phyloP scores from a whole-genome alignment of 192 early-diverging fungal genomes.

The Gamsiella multidivaricata region DNA sequence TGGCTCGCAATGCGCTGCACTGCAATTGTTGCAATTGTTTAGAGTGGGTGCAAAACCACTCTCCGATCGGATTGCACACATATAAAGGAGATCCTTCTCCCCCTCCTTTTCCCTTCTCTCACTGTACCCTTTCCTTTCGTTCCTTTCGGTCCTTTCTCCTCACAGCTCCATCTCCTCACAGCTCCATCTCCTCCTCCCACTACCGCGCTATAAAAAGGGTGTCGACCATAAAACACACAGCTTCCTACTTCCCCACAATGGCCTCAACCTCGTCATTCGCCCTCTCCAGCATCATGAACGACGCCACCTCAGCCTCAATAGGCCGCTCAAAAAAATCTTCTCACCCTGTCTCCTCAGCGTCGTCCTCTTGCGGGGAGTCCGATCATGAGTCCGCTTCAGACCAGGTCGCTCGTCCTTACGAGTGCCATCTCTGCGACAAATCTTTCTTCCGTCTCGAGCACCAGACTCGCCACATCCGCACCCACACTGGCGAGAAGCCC shows the following conservation, averaged over 20 bases:
- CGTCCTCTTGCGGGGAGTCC: slow-evolving; percentile 25
- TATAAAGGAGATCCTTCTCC: slow-evolving; percentile 15
- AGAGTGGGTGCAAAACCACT: neutral
- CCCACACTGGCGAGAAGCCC: slow-evolving; percentile 87
- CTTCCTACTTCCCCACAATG: neutral
- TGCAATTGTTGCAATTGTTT: no score
- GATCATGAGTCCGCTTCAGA: slow-evolving; percentile 33
- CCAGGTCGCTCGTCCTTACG: slow-evolving; percentile 68
- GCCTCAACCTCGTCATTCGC: neutral
- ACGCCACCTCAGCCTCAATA: neutral
- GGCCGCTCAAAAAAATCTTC: slow-evolving; percentile 8
- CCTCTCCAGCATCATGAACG: slow-evolving; percentile 24
- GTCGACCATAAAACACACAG: no score
- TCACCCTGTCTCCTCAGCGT: slow-evolving; percentile 10
- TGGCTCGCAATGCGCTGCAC: no score
- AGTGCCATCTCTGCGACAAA: slow-evolving; percentile 79
- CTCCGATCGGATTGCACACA: slow-evolving; percentile 6
- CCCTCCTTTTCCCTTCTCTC: neutral
- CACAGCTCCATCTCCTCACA: neutral
- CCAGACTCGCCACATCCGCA: slow-evolving; percentile 84
- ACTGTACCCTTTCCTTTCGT: neutral
- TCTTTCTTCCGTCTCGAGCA: slow-evolving; percentile 84
- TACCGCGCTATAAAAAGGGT: no score
- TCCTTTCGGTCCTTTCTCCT: slow-evolving; percentile 1
- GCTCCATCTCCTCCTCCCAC: neutral